Conservation (phyloP, 73 alveolate genomes). For the Paramecium pentaurelia region DNA sequence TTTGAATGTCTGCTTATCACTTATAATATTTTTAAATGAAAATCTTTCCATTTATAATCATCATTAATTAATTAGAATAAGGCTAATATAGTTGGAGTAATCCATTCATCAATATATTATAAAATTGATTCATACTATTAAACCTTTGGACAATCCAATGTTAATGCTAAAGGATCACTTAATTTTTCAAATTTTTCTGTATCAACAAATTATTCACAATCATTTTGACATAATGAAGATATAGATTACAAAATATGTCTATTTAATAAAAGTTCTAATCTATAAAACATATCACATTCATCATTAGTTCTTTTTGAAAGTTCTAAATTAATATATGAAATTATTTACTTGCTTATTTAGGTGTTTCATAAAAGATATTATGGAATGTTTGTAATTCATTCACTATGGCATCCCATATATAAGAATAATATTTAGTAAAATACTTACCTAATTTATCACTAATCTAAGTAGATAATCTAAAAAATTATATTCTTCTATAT, state of each 20-base stretch:
- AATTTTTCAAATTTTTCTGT: slow-evolving; percentile 45
- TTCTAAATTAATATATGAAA: background rate
- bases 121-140: background rate
- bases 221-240: background rate
- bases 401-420: background rate
- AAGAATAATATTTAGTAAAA: slow-evolving; percentile 20
- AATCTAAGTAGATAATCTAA: background rate
- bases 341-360: slow-evolving; percentile 10
- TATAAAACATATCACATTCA: slow-evolving; percentile 35
- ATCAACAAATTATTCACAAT: slow-evolving; percentile 13
- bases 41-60: slow-evolving; percentile 38
- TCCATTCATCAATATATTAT: slow-evolving; percentile 19
- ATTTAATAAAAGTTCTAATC: background rate
- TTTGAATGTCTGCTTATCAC: slow-evolving; percentile 20
- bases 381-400: slow-evolving; percentile 15
- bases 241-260: background rate
- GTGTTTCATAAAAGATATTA: slow-evolving; percentile 1
- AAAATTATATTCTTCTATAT: slow-evolving; percentile 34
- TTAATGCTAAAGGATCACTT: slow-evolving; percentile 24
- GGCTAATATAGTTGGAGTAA: slow-evolving; percentile 3
- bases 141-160: background rate
- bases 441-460: slow-evolving; percentile 22
- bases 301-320: background rate
- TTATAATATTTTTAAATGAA: background rate
- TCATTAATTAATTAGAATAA: slow-evolving; percentile 10